These are phyloP conservation scores for Herpetomonas tarakana DNA, from an alignment of 208 protist genomes.

Conservation along the genomic window DNA sequence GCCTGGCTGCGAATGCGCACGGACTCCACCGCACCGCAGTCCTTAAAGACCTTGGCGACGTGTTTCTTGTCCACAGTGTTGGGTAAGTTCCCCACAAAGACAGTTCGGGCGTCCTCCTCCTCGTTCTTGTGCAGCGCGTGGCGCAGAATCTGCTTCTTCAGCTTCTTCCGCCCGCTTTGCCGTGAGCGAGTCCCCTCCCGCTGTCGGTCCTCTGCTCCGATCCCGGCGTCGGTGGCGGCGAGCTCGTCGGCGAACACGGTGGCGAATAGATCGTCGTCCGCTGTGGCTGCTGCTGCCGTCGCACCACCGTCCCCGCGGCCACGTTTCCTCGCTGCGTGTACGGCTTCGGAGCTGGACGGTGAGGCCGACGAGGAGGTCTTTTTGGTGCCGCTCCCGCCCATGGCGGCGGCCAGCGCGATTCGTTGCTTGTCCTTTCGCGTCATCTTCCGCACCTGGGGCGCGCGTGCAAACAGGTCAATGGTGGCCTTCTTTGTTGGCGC, in stretches of 20 bases:
- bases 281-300: constrained; percentile 7
- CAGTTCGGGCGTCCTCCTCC: constrained; percentile 84
- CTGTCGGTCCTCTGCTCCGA: constrained; percentile 23
- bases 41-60: constrained; percentile 78
- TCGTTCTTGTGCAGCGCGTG: constrained; percentile 80
- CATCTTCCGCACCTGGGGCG: constrained; percentile 83
- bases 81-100: constrained; percentile 88
- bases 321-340: constrained; percentile 7
- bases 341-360: too few species aligned
- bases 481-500: constrained; percentile 59
- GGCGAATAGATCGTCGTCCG: constrained; percentile 26
- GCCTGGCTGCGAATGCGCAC: constrained; percentile 80
- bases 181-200: constrained; percentile 22
- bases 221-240: constrained; percentile 2
- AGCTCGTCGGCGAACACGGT: constrained; percentile 32
- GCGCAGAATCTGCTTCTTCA: constrained; percentile 59
- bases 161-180: constrained; percentile 29
- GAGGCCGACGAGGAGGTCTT: too few species aligned
- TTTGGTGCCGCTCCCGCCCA: background rate
- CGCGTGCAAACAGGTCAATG: constrained; percentile 77
- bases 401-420: constrained; percentile 16
- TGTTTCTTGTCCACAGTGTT: constrained; percentile 73
- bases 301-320: background rate
- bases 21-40: constrained; percentile 69
- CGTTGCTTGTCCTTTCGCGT: constrained; percentile 73